Base-by-base conservation (phyloP, 352 stramenopile species). In the Globisporangium nagaii region DNA sequence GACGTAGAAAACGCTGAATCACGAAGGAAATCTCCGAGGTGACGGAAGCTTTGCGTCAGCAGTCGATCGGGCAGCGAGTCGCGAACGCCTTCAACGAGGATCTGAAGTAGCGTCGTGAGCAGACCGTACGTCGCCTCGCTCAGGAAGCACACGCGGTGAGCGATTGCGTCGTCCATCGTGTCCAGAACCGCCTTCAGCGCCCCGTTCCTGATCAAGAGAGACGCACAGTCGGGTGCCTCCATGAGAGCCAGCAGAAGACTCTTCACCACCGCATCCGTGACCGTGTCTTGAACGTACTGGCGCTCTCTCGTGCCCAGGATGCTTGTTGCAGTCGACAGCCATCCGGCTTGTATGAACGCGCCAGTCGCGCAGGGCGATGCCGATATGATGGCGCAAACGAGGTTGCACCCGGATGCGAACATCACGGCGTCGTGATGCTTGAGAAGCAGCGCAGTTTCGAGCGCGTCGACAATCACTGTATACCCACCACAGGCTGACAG, bases 391-490 rank as follows among this genome's bases (percentile, higher is more conserved):
- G 24, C 3, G 34, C 19, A 55, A n/a, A 55, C 20, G n/a, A 72
- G n/a, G 10, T 13, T 31, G 52, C 61, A 72, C 1, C 61, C 52
- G 36, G 22, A 43, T 11, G 58, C 19, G 19, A 67, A 35, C 24
- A 69, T 44, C 27, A 41, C 25, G 17, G 12, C 24, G 10, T 37
- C 48, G 28, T 24, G 43, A 22, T 51, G 57, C 11, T 60, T 54
- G 17, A 64, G 25, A 36, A 48, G 36, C 12, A 67, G 40, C 6
- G 56, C 36, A 40, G 57, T 47, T 13, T 72, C 56, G 4, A 72
- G 37, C 47, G 56, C 69, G 8, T 42, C 56, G 48, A 63, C 45
- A 46, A 69, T 59, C 25, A 47, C 41, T 25, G 69, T 53, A 45
- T 56, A 51, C 15, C 47, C 65, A 35, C 20, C 37, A 55, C 31